These are phyloP conservation scores for Mortierella hygrophila DNA, from an alignment of 192 early-diverging fungal genomes.

Conservation along the genomic window DNA sequence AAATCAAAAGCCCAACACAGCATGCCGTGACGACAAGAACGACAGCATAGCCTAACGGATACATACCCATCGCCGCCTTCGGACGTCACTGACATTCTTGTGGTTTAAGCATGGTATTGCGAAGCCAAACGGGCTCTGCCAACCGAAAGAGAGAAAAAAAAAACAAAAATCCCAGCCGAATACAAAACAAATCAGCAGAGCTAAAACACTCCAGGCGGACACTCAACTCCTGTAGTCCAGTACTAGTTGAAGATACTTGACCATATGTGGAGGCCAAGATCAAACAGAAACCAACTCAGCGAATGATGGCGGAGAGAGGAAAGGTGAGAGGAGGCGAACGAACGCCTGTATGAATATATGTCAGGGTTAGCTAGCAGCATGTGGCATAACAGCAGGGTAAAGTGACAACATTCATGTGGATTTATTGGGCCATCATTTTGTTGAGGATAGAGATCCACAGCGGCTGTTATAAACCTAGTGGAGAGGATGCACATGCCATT, in stretches of 20 bases:
- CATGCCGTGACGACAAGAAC: background rate
- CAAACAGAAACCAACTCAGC: background rate
- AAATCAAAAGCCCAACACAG: background rate
- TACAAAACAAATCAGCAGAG: background rate
- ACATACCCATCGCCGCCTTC: background rate
- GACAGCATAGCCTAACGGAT: background rate
- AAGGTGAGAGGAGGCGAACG: background rate
- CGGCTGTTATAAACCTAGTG: background rate
- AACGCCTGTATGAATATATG: background rate
- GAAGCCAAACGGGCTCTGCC: conserved; percentile 2
- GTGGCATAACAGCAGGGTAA: conserved; percentile 1
- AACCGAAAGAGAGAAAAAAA: background rate
- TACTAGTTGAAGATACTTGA: background rate
- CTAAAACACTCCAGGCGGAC: background rate
- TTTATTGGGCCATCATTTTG: background rate
- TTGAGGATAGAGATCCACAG: background rate
- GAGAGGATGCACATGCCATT: background rate
- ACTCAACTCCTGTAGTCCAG: background rate
- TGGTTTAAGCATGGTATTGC: background rate
- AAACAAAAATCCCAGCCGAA: conserved; percentile 1
- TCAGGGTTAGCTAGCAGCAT: background rate
- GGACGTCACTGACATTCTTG: background rate
- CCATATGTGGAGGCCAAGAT: background rate
- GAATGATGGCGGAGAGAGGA: background rate
- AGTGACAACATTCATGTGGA: background rate